Percentiles rank a stretch among this genome's conserved stretches.
These are phyloP conservation scores for Lentinula edodes DNA, from an alignment of 768 basidiomycete species.

Conservation along the genomic window DNA sequence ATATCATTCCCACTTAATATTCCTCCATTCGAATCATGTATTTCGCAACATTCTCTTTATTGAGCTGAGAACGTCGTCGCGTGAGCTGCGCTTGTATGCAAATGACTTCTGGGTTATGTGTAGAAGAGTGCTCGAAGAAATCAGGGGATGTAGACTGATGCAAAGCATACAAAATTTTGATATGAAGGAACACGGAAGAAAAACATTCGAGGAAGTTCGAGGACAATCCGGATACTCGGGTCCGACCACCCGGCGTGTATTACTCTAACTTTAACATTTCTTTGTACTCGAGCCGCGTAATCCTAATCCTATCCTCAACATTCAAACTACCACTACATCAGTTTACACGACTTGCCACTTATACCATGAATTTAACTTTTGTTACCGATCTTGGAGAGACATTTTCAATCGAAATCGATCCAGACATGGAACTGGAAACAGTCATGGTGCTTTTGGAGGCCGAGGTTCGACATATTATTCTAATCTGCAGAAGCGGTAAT, in stretches of 20 bases:
- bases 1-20: too few species aligned
- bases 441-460: slow-evolving; percentile 93
- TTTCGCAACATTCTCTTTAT: too few species aligned
- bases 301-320: too few species aligned
- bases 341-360: not conserved
- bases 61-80: too few species aligned
- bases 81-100: too few species aligned
- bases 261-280: slow-evolving; percentile 5
- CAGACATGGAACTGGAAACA: slow-evolving; percentile 87
- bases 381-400: slow-evolving; percentile 60
- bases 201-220: slow-evolving; percentile 3
- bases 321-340: not conserved
- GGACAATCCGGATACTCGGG: not conserved
- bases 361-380: slow-evolving; percentile 66
- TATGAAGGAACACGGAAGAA: not conserved
- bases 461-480: slow-evolving; percentile 56
- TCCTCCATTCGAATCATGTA: too few species aligned
- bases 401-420: slow-evolving; percentile 78
- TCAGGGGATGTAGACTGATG: too few species aligned
- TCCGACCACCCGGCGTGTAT: not conserved
- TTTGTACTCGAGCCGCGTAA: not conserved
- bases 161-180: too few species aligned
- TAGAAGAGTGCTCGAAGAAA: too few species aligned
- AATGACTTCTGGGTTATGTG: too few species aligned
- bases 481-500: not conserved